Percentiles rank a stretch among this genome's conserved stretches.
Evolutionary conservation across 108 stramenopile genomes (phyloP).

Genomic region (Epithemia pelagica): DNA sequence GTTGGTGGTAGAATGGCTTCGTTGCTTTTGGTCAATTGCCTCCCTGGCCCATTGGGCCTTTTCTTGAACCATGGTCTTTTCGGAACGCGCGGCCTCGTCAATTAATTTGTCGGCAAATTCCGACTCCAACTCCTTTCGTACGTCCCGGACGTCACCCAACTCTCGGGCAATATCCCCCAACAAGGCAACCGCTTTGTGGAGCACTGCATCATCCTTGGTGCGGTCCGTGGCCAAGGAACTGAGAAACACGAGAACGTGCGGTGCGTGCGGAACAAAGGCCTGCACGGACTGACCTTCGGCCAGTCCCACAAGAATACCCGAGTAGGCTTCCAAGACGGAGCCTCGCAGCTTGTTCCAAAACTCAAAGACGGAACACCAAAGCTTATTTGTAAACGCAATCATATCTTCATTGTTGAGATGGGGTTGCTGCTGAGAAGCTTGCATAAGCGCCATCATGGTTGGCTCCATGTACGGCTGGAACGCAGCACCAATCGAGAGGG

Average conservation of each 20-base stretch:
- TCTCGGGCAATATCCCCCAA: slow-evolving; percentile 75
- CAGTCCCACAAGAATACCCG: slow-evolving; percentile 90
- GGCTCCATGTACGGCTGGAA: slow-evolving; percentile 88
- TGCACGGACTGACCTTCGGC: slow-evolving; percentile 59
- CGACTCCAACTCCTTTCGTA: slow-evolving; percentile 53
- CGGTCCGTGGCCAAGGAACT: slow-evolving; percentile 51
- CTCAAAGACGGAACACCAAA: not conserved
- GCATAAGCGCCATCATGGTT: slow-evolving; percentile 83
- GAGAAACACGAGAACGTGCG: slow-evolving; percentile 57
- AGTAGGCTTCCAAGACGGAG: slow-evolving; percentile 93
- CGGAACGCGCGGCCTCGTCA: slow-evolving; percentile 30
- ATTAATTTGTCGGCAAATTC: slow-evolving; percentile 59
- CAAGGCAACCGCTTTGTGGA: slow-evolving; percentile 72
- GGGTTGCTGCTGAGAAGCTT: slow-evolving; percentile 75
- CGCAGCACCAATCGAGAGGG: slow-evolving; percentile 82
- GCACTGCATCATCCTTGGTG: slow-evolving; percentile 66
- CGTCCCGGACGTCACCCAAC: slow-evolving; percentile 29
- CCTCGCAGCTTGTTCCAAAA: slow-evolving; percentile 68
- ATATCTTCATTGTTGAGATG: slow-evolving; percentile 93
- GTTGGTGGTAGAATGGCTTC: not conserved
- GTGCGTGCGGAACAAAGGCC: slow-evolving; percentile 48
- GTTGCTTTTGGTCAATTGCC: not conserved
- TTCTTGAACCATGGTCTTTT: not conserved
- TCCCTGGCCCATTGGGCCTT: not conserved
- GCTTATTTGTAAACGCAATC: slow-evolving; percentile 74